Evolutionary conservation across 495 filamentous ascomycete species (phyloP).

Genomic region (Xylaria longipes): DNA sequence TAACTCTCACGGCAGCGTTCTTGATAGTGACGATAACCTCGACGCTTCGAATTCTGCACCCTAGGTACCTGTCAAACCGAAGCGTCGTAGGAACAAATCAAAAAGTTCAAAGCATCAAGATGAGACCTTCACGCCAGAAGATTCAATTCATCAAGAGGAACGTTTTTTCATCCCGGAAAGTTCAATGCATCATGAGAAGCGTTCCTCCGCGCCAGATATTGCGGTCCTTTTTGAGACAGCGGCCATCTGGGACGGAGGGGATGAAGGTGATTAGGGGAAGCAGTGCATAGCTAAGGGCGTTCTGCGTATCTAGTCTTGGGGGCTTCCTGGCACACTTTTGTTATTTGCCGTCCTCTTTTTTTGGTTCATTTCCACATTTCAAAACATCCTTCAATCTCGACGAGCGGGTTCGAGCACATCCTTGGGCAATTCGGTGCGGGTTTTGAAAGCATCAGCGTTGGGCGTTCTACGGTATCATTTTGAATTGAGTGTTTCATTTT

Average conservation of each 20-base stretch:
- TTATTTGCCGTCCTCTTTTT: not conserved
- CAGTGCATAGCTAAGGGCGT: constrained; percentile 24
- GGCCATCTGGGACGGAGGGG: not conserved
- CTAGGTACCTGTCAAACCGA: constrained; percentile 19
- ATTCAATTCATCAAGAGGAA: not conserved
- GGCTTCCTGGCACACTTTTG: not conserved
- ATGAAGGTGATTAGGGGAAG: constrained; percentile 4
- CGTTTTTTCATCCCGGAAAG: not conserved
- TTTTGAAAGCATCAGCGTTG: constrained; percentile 27
- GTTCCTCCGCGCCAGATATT: not conserved
- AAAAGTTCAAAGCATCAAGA: no score
- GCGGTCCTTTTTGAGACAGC: not conserved
- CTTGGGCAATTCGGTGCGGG: not conserved
- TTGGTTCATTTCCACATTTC: not conserved
- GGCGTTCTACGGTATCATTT: constrained; percentile 18
- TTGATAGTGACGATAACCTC: constrained; percentile 58
- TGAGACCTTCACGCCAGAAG: no score
- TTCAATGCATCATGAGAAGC: not conserved
- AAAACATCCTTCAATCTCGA: constrained; percentile 3
- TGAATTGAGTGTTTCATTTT: not conserved
- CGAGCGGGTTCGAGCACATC: constrained; percentile 9
- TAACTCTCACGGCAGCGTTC: constrained; percentile 46
- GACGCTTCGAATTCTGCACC: constrained; percentile 50
- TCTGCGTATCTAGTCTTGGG: not conserved
- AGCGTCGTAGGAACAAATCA: not conserved